phyloP scores from a whole-genome alignment of 1,139 yeast genomes.

The Suhomyces bribrorum region DNA sequence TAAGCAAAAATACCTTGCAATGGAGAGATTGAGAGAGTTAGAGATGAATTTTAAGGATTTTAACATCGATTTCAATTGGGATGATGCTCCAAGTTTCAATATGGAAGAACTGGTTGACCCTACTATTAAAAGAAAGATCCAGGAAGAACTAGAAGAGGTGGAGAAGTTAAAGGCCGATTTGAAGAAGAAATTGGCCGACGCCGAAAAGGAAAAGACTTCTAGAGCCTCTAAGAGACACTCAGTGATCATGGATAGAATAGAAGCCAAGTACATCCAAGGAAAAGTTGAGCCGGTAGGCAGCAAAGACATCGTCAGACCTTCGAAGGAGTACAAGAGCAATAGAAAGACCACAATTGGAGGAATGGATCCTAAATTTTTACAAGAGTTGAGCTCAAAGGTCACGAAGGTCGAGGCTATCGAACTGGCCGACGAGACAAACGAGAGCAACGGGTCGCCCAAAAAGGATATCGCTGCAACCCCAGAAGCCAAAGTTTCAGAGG shows the following conservation, averaged over 20 bases:
- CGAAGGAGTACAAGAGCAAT: conserved; percentile 28
- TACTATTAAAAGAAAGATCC: conserved; percentile 36
- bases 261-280: conserved; percentile 55
- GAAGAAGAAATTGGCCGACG: conserved; percentile 34
- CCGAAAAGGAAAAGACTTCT: conserved; percentile 11
- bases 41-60: conserved; percentile 62
- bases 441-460: too few relatives aligned
- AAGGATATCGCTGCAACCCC: too few relatives aligned
- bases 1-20: conserved; percentile 61
- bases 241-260: conserved; percentile 34
- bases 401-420: conserved; percentile 37
- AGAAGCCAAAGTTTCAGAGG: too few relatives aligned
- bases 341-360: conserved; percentile 33
- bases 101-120: conserved; percentile 33
- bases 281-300: conserved; percentile 16
- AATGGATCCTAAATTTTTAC: conserved; percentile 56
- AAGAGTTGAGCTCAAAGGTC: conserved; percentile 59
- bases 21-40: conserved; percentile 65
- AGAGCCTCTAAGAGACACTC: conserved; percentile 19
- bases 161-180: conserved; percentile 46
- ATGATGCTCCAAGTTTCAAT: conserved; percentile 18
- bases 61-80: conserved; percentile 52
- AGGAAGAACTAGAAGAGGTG: conserved; percentile 49
- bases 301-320: conserved; percentile 4
- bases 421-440: too few relatives aligned